Evolutionary conservation across 768 basidiomycete genomes (phyloP), one percentile per base, ranked within the genome.

Genomic region (Panellus pusillus): DNA sequence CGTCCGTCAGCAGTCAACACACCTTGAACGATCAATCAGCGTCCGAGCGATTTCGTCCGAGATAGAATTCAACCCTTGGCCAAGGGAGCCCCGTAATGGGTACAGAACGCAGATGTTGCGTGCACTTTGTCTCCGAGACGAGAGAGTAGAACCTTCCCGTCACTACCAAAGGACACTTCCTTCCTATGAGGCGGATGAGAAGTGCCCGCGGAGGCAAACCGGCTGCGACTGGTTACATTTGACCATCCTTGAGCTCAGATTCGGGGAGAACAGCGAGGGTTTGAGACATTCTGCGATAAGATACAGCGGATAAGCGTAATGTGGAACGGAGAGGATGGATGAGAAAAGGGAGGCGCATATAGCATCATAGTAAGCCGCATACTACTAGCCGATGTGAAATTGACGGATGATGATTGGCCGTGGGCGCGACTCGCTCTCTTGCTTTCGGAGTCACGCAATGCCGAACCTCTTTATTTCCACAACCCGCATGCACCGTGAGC

Each of bases 51-150:
- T 35, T 14, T 35, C 14, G 32, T 35, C 9, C 11, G 32, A 35
- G 32, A 35, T 11, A 35, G 32, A 8, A 14, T 11, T 35, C 32
- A 14, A 35, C 92, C 93, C 68, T 91, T 92, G 5, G 77, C 83
- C 2, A 95, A 77, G 1, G 92, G 91, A 3, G 93, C 93, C 11
- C 93, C 93, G 65, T 93, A 95, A 68, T 96, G 93, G 2, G 92
- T 94, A 70, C 93, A 96, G 69, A 82, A 88, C 2, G 89, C 89
- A 55, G 84, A 86, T 0, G 88, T 93, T 6, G 91, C 89, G 60
- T 88, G 77, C 1, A 92, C 72, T 60, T 86, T 81, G 62, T 87
- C 84, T 27, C 86, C 87, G 15, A 94, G 69, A 46, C 86, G 84
- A 48, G 87, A 87, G 11, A 94, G 68, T 11, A 94, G 74, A 39